Conservation (phyloP, 768 basidiomycete genomes). For the Lactarius tabidus region DNA sequence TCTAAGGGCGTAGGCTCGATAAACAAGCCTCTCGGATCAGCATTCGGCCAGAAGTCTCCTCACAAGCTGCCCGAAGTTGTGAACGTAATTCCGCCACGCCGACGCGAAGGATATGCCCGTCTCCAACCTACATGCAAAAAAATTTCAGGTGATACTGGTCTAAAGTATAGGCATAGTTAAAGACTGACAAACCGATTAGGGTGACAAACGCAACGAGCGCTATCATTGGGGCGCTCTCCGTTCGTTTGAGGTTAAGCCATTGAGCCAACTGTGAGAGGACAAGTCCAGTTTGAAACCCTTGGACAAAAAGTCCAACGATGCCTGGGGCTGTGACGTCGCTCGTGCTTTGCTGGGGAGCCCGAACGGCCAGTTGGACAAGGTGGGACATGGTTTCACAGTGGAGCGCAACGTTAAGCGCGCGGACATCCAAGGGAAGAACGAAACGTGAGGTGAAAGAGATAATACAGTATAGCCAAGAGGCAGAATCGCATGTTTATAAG, state of each 20-base stretch:
- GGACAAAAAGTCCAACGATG: slow-evolving; percentile 16
- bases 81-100: slow-evolving; percentile 14
- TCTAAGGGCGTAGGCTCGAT: background rate
- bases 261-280: slow-evolving; percentile 14
- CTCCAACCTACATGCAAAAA: background rate
- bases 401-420: background rate
- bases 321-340: slow-evolving; percentile 6
- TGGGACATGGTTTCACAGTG: background rate
- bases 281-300: slow-evolving; percentile 17
- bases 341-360: background rate
- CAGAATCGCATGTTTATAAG: background rate
- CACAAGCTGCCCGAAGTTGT: slow-evolving; percentile 1
- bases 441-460: slow-evolving; percentile 1
- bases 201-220: slow-evolving; percentile 12
- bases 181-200: slow-evolving; percentile 15
- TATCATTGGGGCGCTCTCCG: background rate
- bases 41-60: background rate
- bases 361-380: background rate
- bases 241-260: slow-evolving; percentile 10
- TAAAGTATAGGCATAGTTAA: background rate
- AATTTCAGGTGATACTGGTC: background rate
- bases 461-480: background rate
- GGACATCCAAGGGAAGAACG: background rate
- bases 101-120: slow-evolving; percentile 14
- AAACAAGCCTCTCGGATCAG: background rate